Evolutionary conservation across 257 asterid genomes (phyloP), one percentile per base, ranked within the genome.

Genomic region (Lantana camara): DNA sequence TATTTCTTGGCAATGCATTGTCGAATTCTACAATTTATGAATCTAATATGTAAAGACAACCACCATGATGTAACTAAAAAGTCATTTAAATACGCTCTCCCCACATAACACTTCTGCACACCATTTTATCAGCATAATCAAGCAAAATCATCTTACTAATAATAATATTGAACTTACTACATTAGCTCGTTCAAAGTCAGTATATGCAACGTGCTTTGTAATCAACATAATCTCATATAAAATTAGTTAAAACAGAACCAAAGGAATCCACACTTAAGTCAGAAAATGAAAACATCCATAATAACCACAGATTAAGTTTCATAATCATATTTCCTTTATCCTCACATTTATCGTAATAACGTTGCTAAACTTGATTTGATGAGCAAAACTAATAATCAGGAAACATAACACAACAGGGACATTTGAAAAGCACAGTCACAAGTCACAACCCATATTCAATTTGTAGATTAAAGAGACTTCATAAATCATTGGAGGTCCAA

Each of bases 391-490:
- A 45, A 40, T 38, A 67, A 55, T n/a, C 40, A 21, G 44, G 8
- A 30, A 44, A 45, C 27, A 44, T 4, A 60, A 17, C 23, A 27
- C 30, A 15, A 9, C 44, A 60, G 23, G 54, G 19, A 23, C 17
- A 60, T 16, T 29, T 24, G 11, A 29, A 61, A 41, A 13, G 60
- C 30, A 22, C 9, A 46, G 34, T 23, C 29, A 15, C 29, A 42
- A 16, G 17, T 32, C 13, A 7, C 3, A 37, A 27, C 34, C 42
- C 57, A 51, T 56, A 29, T 56, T 30, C 22, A 29, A 35, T 23
- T 42, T 37, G 60, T 57, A 55, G 66, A 11, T 30, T 30, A 27
- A 20, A 60, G 59, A 52, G 58, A 5, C 19, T 24, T 49, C 20
- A 27, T 45, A 56, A 9, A 17, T 54, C 49, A 53, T 44, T 40